Evolutionary conservation across 2,329 filamentous ascomycete genomes (phyloP).

Genomic region (Aureobasidium leucospermi): DNA sequence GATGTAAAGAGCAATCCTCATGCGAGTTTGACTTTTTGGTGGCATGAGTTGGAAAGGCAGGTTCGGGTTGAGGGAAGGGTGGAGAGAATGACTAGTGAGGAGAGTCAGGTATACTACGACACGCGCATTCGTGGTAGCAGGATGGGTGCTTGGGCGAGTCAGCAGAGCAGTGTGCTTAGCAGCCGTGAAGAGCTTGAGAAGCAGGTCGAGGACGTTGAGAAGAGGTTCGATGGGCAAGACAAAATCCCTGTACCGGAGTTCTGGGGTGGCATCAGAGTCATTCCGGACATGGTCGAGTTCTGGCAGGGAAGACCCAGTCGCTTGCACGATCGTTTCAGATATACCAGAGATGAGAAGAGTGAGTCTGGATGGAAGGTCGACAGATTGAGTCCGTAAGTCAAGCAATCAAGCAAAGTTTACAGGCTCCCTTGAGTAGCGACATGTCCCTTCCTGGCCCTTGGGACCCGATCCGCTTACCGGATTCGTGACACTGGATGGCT

Average conservation of each 20-base stretch:
- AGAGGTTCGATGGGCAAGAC: conserved; percentile 65
- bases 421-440: no score
- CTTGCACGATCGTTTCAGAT: conserved; percentile 88
- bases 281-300: conserved; percentile 85
- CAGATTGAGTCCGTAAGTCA: conserved; percentile 60
- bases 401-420: no score
- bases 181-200: conserved; percentile 67
- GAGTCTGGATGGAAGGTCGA: conserved; percentile 43
- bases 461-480: no score
- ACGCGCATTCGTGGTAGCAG: conserved; percentile 69
- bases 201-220: conserved; percentile 70
- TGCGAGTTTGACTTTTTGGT: conserved; percentile 84
- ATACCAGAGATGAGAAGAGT: conserved; percentile 52
- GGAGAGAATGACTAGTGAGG: conserved; percentile 58
- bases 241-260: conserved; percentile 85
- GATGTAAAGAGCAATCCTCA: conserved; percentile 69
- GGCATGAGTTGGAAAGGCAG: conserved; percentile 79
- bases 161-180: conserved; percentile 69
- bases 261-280: conserved; percentile 84
- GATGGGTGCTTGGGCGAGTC: conserved; percentile 88
- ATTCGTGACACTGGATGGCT: no score
- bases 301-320: conserved; percentile 89
- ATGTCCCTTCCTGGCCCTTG: no score
- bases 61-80: conserved; percentile 78
- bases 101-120: conserved; percentile 62